Conservation (phyloP, 805 yeast species). For the Cyberlindnera xylosilytica region DNA sequence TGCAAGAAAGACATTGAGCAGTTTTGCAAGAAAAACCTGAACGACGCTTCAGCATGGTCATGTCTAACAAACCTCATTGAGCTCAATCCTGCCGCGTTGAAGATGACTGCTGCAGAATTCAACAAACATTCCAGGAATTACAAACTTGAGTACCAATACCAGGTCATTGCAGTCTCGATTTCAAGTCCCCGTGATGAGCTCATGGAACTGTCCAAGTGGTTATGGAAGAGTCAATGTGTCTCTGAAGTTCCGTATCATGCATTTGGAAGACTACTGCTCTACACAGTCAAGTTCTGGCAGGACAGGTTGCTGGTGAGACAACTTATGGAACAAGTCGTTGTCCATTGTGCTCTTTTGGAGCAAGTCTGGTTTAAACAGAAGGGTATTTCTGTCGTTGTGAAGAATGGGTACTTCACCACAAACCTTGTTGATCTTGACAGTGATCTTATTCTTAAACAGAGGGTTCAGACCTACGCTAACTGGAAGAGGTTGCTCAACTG, state of each 20-base stretch:
- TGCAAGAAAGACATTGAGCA: slow-evolving; percentile 7
- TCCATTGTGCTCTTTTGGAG: slow-evolving; percentile 20
- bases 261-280: slow-evolving; percentile 15
- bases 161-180: slow-evolving; percentile 3
- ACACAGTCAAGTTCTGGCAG: slow-evolving; percentile 13
- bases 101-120: slow-evolving; percentile 13
- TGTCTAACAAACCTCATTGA: slow-evolving; percentile 18
- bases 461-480: slow-evolving; percentile 17
- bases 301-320: slow-evolving; percentile 17
- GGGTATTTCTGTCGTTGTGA: slow-evolving; percentile 12
- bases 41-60: slow-evolving; percentile 37
- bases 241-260: slow-evolving; percentile 24
- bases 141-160: slow-evolving; percentile 1
- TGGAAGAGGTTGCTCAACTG: slow-evolving; percentile 23
- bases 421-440: slow-evolving; percentile 10
- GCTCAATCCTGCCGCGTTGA: slow-evolving; percentile 9
- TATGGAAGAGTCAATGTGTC: slow-evolving; percentile 19
- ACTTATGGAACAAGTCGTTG: slow-evolving; percentile 19
- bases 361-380: slow-evolving; percentile 15
- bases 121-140: slow-evolving; percentile 6
- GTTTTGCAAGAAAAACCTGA: slow-evolving; percentile 27
- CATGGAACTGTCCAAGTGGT: slow-evolving; percentile 19
- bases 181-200: slow-evolving; percentile 13
- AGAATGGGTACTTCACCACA: slow-evolving; percentile 15
- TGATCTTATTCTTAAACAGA: slow-evolving; percentile 14